Base-by-base conservation (phyloP, 352 stramenopile genomes). In the Globisporangium cederbergense region DNA sequence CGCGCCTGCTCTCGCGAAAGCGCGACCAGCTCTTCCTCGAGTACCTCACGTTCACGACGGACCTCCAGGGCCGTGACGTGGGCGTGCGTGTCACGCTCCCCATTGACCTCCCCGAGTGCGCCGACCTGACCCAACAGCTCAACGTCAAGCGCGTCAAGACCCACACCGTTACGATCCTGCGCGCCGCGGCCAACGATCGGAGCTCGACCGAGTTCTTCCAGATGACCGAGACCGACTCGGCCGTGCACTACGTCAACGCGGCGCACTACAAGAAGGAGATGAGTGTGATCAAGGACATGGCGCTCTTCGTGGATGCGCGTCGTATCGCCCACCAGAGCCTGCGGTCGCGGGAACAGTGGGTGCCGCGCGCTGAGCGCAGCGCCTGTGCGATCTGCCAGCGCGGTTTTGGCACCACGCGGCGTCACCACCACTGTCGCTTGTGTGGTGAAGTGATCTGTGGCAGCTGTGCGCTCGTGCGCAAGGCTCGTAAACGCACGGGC, bases 401-500 rank as follows among this genome's bases (percentile, higher is more conserved):
- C 38, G 71, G 75, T 30, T 93, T 93, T 45, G 72, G 71, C 10
- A 62, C 81, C 13, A 87, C 79, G 65, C 79, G 81, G 40, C 78
- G 80, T 1, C 79, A 83, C 11, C 84, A 93, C 64, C 84, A 93
- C 66, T 93, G 84, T 43, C 84, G 84, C 9, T 68, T 93, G 30
- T 93, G 84, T 50, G 84, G 84, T n/a, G 84, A 93, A 20, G 77
- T 93, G 28, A 78, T 86, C 34, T 93, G 84, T 61, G 70, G 81
- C 54, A 87, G 82, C 63, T 93, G 84, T 59, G 76, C 83, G 73
- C 71, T 76, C 9, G 66, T 81, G 62, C 80, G 80, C 45, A 75
- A 81, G 28, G 75, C 78, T 16, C 76, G 74, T 13, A 63, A 76
- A 20, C 67, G 75, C 38, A 22, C 36, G 36, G 36, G 58, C 22